Evolutionary conservation across 352 stramenopile genomes (phyloP), one percentile per base, ranked within the genome.

Genomic region (Phytophthora pinifolia): DNA sequence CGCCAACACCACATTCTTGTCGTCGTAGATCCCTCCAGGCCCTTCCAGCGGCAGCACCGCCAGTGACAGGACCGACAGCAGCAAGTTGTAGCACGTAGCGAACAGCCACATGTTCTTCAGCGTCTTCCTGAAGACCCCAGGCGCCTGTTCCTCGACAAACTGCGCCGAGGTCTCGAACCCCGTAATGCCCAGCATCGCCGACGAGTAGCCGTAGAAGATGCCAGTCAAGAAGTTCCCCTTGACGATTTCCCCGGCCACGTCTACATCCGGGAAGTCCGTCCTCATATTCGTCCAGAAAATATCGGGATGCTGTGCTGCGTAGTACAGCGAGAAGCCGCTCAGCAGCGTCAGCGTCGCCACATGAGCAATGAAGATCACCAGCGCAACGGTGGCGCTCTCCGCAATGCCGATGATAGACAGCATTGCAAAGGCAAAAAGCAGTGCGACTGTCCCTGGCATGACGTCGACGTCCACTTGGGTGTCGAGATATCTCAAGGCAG

Each of bases 121-220:
- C 9, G 78, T 87, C 54, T 85, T 81, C 35, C 76, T 64, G 54
- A 97, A 97, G 7, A 96, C 86, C 2, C 87, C 85, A 4, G 77
- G 71, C 25, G 74, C 71, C 64, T 97, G 88, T 68, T 96, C 82
- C 61, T 97, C 88, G 10, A 97, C 84, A 72, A 96, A 97, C 59
- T 97, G 88, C 5, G 86, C 85, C 41, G 79, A 92, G 0, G 83
- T 96, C 70, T 97, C 90, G 48, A 97, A 97, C 20, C 90, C 90
- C 12, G 79, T 94, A 49, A 97, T 91, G 45, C 90, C 90, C 15
- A 97, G 70, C 83, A 97, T 96, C 3, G 89, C 88, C 9, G 76
- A 83, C 25, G 69, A 79, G 46, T 88, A 90, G 35, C 86, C 86
- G 45, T 86, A 96, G 55, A 91, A 91, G 20, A 91, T 70, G 4